Evolutionary conservation across 2,329 filamentous ascomycete species (phyloP), one percentile per base, ranked within the genome.

Genomic region (Sclerotinia glacialis): DNA sequence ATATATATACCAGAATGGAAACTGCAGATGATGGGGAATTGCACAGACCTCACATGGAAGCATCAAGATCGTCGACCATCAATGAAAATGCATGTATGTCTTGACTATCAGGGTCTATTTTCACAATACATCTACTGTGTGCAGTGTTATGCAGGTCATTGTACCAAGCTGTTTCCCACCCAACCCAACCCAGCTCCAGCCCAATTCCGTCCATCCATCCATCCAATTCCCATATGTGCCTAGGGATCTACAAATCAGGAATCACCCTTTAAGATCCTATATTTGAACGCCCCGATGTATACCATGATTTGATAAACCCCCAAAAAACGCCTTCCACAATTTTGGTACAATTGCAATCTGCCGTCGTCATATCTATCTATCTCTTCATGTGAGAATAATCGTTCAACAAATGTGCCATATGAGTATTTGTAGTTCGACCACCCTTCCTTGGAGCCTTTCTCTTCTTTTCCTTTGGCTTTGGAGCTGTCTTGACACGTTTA

Each of bases 381-480:
- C 74, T 72, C 65, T 75, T 76, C 54, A 73, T 37, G 49, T 76
- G 71, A 26, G 70, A 71, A 66, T 70, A 76, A 67, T 75, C 75
- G 60, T 71, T 73, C 54, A 76, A 71, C 37, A 76, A 72, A 69
- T 77, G 76, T 52, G 68, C 58, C 76, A 78, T 78, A 65, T 78
- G 76, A 31, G 71, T 71, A 60, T 78, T 78, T 23, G 76, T 78
- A 31, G 73, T 74, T 63, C 75, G 74, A 46, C 76, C 76, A 58
- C 75, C 76, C 64, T 74, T 74, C 67, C 75, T 70, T 31, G 73
- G 69, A 34, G 73, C 72, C 65, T 74, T 75, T 72, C 75, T 77
- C 73, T 77, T 77, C 70, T 77, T 76, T 70, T 77, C 75, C 69
- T 78, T 78, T 37, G 70, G 65, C 68, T 77, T 77, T 34, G 74